These are phyloP conservation scores for Cryoendolithus antarcticus DNA, from an alignment of 2,329 filamentous ascomycete genomes.

Conservation along the genomic window DNA sequence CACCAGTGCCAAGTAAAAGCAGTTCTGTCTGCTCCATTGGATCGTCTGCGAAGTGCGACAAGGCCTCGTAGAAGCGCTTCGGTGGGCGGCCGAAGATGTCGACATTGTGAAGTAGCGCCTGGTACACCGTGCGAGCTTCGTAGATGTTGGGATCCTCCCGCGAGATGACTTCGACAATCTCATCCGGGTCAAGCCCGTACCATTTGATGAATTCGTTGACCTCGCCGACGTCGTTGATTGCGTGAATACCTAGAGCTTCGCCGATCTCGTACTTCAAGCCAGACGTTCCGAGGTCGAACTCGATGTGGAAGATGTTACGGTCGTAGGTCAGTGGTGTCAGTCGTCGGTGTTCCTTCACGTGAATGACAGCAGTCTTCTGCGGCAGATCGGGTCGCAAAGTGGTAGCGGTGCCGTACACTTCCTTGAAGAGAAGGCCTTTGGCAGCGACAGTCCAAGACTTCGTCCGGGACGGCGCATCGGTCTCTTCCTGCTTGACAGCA, in stretches of 20 bases:
- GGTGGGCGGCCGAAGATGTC: constrained; percentile 95
- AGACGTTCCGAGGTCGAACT: constrained; percentile 87
- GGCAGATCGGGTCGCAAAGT: constrained; percentile 73
- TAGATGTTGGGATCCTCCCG: constrained; percentile 62
- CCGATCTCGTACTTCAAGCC: constrained; percentile 94
- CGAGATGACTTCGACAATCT: constrained; percentile 81
- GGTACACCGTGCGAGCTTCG: constrained; percentile 86
- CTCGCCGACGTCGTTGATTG: constrained; percentile 73
- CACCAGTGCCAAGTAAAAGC: constrained; percentile 53
- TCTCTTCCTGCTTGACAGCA: constrained; percentile 62
- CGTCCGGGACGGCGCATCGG: constrained; percentile 53
- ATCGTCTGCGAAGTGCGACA: constrained; percentile 76
- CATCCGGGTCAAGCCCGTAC: constrained; percentile 72
- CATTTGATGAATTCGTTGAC: constrained; percentile 77
- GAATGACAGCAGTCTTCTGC: constrained; percentile 75
- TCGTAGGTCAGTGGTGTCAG: constrained; percentile 82
- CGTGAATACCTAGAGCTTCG: constrained; percentile 91
- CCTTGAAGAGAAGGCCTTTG: constrained; percentile 84
- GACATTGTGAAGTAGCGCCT: constrained; percentile 80
- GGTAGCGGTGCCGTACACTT: constrained; percentile 67
- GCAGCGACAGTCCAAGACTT: constrained; percentile 73
- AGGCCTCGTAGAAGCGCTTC: constrained; percentile 92
- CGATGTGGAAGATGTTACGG: constrained; percentile 99
- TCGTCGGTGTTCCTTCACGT: constrained; percentile 89
- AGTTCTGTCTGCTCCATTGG: constrained; percentile 73